Conservation (phyloP, 2,329 filamentous ascomycete genomes). For the Mycocentrospora acerina region DNA sequence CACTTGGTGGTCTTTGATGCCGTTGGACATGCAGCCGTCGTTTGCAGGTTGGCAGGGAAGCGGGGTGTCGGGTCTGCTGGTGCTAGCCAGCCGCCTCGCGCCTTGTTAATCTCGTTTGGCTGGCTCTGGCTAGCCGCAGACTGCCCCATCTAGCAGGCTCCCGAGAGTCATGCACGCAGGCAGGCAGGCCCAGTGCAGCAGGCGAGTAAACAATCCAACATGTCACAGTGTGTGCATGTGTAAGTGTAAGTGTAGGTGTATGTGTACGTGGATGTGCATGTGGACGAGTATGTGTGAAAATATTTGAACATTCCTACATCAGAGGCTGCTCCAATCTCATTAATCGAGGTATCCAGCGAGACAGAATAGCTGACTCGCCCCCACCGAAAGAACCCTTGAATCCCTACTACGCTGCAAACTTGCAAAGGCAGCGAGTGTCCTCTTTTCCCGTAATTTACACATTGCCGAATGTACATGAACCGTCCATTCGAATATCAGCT, state of each 20-base stretch:
- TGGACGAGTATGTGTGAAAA: not conserved
- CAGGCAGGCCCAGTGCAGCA: no score
- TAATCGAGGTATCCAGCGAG: constrained; percentile 31
- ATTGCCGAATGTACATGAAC: constrained; percentile 42
- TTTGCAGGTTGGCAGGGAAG: no score
- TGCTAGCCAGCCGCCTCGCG: constrained; percentile 8
- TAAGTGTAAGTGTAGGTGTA: no score
- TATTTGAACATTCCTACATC: constrained; percentile 3
- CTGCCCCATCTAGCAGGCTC: constrained; percentile 9
- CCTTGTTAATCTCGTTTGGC: constrained; percentile 29
- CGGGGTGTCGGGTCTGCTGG: no score
- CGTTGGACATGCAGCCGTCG: no score
- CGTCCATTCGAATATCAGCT: constrained; percentile 29
- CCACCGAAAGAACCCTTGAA: constrained; percentile 20
- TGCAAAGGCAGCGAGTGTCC: constrained; percentile 28
- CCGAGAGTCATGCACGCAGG: constrained; percentile 1
- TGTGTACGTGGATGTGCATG: no score
- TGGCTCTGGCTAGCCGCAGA: constrained; percentile 12
- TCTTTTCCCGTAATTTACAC: constrained; percentile 42
- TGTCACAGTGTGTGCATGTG: no score
- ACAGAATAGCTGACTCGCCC: constrained; percentile 21
- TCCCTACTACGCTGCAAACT: constrained; percentile 31
- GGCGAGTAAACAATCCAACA: not conserved
- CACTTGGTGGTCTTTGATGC: no score
- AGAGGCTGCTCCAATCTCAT: constrained; percentile 27